Evolutionary conservation across 2,329 filamentous ascomycete genomes (phyloP), one percentile per base, ranked within the genome.

Genomic region (Anthostomella pinea): DNA sequence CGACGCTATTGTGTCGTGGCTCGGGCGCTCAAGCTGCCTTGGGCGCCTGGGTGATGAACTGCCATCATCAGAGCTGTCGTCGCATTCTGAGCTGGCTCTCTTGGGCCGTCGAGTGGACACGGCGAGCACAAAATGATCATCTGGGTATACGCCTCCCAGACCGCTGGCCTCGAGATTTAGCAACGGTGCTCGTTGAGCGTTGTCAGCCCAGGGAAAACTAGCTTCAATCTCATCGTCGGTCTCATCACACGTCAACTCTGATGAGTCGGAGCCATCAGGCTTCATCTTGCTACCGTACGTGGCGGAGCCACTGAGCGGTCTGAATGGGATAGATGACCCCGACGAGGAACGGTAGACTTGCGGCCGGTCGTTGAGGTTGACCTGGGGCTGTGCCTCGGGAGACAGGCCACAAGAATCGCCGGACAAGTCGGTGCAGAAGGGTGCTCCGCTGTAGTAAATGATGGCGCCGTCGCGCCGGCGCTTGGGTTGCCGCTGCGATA

Each of bases 391-490:
- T 1, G 73, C 71, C 2, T 69, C 57, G 1, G 70, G 68, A 0
- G 69, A 72, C 2, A 60, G 43, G 15, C 72, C 70, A 2, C 70
- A 71, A 8, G 67, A 67, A 49, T 89, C 83, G 2, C 83, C 82
- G 11, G 82, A 86, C 3, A 93, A 64, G 57, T 95, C 88, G 1
- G 82, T 89, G 58, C 81, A 93, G 58, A 93, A 95, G 0, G 77
- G 78, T 2, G 84, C 83, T 17, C 84, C 85, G 42, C 76, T 87
- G 58, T 91, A 94, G 55, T 90, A 94, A 13, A 91, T 88, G 48
- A 94, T 84, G 1, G 85, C 81, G 7, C 87, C 87, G 40, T 85
- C 79, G 9, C 79, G 72, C 1, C 69, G 73, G 17, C 74, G 73
- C 57, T 74, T 77, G 52, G 54, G 70, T 59, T 54, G 64, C 38